A percentile compares a stretch with the other conserved stretches of the same genome.
These are phyloP conservation scores for Solanum bulbocastanum DNA, from an alignment of 257 asterid genomes.

Conservation along the genomic window DNA sequence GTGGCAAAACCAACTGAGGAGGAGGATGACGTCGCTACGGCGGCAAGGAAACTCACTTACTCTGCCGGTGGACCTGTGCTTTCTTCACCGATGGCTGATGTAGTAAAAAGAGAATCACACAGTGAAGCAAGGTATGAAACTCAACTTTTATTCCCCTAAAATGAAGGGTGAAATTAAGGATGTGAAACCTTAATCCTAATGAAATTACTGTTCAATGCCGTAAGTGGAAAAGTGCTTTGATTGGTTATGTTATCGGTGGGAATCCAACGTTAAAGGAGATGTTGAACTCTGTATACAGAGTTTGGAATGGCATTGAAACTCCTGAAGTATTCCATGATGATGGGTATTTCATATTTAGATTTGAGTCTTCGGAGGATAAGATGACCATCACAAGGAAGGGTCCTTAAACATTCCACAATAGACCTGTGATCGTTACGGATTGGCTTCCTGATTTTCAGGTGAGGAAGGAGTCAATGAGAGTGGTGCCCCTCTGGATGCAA, in stretches of 20 bases:
- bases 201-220: too few relatives aligned
- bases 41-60: not conserved
- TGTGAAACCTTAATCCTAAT: not conserved
- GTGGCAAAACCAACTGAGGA: not conserved
- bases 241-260: not conserved
- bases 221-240: not conserved
- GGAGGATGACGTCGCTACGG: not conserved
- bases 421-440: not conserved
- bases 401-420: not conserved
- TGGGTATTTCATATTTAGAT: not conserved
- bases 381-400: not conserved
- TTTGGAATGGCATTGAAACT: not conserved
- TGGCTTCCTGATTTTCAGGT: not conserved
- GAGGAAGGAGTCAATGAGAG: not conserved
- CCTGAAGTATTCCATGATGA: not conserved
- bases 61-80: not conserved
- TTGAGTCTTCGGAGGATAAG: not conserved
- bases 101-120: not conserved
- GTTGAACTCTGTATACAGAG: not conserved
- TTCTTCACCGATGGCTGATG: not conserved
- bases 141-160: not conserved
- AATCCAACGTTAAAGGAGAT: not conserved
- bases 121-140: not conserved
- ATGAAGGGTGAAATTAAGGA: not conserved
- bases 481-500: not conserved